Base-by-base conservation (phyloP, 2,329 filamentous ascomycete genomes). In the Penicillium griseofulvum region DNA sequence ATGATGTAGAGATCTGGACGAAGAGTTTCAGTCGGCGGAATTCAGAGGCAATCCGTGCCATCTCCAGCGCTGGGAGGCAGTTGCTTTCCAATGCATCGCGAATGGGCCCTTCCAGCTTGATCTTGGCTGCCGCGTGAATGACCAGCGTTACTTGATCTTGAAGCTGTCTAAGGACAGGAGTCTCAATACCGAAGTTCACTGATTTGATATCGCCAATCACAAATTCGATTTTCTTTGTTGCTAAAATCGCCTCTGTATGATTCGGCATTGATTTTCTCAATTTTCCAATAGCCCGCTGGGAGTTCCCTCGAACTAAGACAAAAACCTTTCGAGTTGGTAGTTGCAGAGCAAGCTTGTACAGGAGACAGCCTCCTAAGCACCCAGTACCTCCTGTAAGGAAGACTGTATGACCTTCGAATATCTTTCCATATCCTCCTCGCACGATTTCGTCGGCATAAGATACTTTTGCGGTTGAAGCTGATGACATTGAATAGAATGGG, bases 61-160 rank as follows among this genome's bases (percentile, higher is more conserved):
- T 44, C 22, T 71, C 69, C 24, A 71, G 47, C 6, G 67, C 55
- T 7, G 69, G 68, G 3, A 70, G 65, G 45, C 69, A 71, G n/a
- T 71, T 71, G 43, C 65, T 67, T 45, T 69, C 62, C 14, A 71
- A 54, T 5, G 69, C 62, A 19, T 70, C 67, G 1, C 56, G 45
- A 10, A 71, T 58, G 41, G 55, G 58, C 7, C 67, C 63, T 29
- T 68, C 66, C 3, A 72, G 62, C 1, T 62, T 61, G 50, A 71
- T 72, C 16, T 63, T 70, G n/a, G 69, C 69, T 10, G 69, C 69
- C 1, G 69, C 57, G 33, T 72, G 68, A 9, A 72, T 71, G 3
- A 66, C 64, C 10, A 70, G 52, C 1, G 69, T 72, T n/a, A 71
- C 65, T 52, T 70, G 56, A n/a, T 63, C 55, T 10, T 59, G 61